phyloP scores from a whole-genome alignment of 1,139 yeast genomes.

The Sugiyamaella grinbergsii region DNA sequence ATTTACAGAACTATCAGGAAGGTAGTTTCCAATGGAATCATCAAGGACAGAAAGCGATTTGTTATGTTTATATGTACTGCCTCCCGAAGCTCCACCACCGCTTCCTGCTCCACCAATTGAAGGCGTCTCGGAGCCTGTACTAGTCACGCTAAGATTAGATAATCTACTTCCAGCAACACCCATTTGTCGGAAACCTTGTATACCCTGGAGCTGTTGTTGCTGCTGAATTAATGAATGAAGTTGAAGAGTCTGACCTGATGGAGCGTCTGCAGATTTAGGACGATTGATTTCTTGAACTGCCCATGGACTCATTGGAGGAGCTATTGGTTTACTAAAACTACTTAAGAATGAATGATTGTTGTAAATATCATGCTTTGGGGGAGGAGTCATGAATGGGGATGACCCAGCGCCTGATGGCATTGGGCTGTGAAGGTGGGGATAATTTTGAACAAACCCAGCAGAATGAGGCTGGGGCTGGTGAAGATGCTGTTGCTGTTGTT shows the following conservation, averaged over 20 bases:
- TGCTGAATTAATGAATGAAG: constrained; percentile 14
- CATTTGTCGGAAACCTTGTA: constrained; percentile 10
- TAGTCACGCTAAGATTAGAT: constrained; percentile 10
- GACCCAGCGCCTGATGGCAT: constrained; percentile 9
- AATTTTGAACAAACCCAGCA: constrained; percentile 14
- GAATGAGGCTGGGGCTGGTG: constrained; percentile 26
- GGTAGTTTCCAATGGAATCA: constrained; percentile 24
- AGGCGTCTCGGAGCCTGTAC: constrained; percentile 9
- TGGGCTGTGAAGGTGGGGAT: constrained; percentile 14
- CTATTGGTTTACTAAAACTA: constrained; percentile 24
- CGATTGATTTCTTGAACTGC: constrained; percentile 34
- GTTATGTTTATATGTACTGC: constrained; percentile 23
- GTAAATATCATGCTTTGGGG: constrained; percentile 25
- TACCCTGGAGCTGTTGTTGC: constrained; percentile 14
- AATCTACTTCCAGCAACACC: constrained; percentile 12
- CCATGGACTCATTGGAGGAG: constrained; percentile 32
- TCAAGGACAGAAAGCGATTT: constrained; percentile 31
- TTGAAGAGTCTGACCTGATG: constrained; percentile 14
- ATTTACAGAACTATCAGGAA: constrained; percentile 31
- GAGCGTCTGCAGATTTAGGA: constrained; percentile 36
- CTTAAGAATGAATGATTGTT: constrained; percentile 18
- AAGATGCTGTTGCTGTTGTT: constrained; percentile 23
- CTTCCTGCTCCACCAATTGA: no score
- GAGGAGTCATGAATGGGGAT: constrained; percentile 29
- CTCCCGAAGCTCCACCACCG: no score